Conservation (phyloP, 2,329 filamentous ascomycete genomes). For the Acarospora socialis region DNA sequence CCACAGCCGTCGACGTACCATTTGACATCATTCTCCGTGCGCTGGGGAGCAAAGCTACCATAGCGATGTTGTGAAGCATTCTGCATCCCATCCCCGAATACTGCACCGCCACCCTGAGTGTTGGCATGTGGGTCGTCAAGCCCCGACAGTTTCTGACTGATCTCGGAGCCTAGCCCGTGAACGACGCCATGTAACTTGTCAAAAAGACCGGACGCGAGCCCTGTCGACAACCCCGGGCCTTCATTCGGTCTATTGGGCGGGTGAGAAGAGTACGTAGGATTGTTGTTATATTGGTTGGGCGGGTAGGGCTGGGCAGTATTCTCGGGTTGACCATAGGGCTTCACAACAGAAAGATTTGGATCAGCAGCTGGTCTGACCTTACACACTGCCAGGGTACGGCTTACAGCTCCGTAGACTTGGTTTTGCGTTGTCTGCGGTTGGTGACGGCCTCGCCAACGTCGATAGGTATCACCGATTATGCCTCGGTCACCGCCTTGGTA, state of each 20-base stretch:
- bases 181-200: constrained; percentile 41
- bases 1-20: constrained; percentile 78
- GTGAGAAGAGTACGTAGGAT: no score
- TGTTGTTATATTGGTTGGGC: no score
- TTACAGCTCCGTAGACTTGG: constrained; percentile 10
- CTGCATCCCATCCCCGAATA: constrained; percentile 23
- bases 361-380: background rate
- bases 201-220: constrained; percentile 33
- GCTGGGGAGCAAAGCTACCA: constrained; percentile 55
- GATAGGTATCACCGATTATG: constrained; percentile 38
- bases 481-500: constrained; percentile 31
- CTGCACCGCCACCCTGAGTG: constrained; percentile 28
- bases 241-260: constrained; percentile 19
- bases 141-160: constrained; percentile 35
- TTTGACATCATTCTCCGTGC: constrained; percentile 59
- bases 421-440: constrained; percentile 16
- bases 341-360: no score
- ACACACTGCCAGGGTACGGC: constrained; percentile 8
- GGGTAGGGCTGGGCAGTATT: no score
- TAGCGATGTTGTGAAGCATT: constrained; percentile 37
- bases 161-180: constrained; percentile 35
- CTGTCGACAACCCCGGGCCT: constrained; percentile 23
- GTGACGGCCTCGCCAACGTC: constrained; percentile 30
- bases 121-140: constrained; percentile 35
- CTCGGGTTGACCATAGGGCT: constrained; percentile 5